These are phyloP conservation scores for Aspergillus carbonarius DNA, from an alignment of 2,329 filamentous ascomycete genomes.

Conservation along the genomic window DNA sequence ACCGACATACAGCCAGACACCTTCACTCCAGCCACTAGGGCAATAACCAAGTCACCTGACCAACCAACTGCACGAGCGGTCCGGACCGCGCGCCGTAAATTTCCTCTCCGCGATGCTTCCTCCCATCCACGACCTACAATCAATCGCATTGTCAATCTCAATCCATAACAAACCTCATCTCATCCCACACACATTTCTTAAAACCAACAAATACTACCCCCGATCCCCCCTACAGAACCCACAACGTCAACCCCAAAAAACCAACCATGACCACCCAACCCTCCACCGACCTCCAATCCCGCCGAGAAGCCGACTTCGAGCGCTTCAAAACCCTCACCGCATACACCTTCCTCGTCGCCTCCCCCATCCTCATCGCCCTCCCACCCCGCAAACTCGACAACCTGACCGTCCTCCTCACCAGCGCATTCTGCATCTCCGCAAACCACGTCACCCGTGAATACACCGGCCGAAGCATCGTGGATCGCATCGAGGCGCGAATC, in stretches of 20 bases:
- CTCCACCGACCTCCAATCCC: constrained; percentile 2
- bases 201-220: not conserved
- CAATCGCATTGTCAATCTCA: not conserved
- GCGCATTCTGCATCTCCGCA: constrained; percentile 41
- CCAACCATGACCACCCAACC: not conserved
- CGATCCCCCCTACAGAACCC: too few species aligned
- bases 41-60: not conserved
- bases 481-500: constrained; percentile 30
- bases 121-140: not conserved
- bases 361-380: constrained; percentile 33
- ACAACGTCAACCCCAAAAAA: not conserved
- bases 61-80: not conserved
- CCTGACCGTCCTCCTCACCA: constrained; percentile 38
- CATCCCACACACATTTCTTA: not conserved
- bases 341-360: constrained; percentile 37
- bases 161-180: not conserved
- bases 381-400: constrained; percentile 42
- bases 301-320: constrained; percentile 38
- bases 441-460: constrained; percentile 40
- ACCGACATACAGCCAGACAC: too few species aligned
- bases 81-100: not conserved
- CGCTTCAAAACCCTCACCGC: constrained; percentile 43
- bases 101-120: not conserved
- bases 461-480: constrained; percentile 36
- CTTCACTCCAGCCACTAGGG: too few species aligned